Percentiles rank a stretch among this genome's conserved stretches.
Evolutionary conservation across 2,329 filamentous ascomycete species (phyloP).

Genomic region (Alternaria alternata): DNA sequence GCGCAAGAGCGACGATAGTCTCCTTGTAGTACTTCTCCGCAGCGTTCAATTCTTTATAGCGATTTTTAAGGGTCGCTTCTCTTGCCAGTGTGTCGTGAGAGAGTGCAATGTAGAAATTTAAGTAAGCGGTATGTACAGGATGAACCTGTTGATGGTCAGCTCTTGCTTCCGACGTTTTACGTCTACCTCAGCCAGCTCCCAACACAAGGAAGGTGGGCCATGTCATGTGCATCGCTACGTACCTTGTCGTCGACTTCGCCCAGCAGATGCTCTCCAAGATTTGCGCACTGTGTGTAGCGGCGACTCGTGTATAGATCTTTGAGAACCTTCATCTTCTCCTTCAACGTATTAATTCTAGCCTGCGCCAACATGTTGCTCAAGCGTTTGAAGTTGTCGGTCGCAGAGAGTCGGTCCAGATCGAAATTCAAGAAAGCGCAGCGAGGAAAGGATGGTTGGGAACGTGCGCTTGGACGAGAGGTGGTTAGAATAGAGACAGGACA

Average conservation of each 20-base stretch:
- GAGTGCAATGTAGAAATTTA: slow-evolving; percentile 51
- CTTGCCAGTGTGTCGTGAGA: slow-evolving; percentile 50
- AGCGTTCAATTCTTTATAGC: slow-evolving; percentile 40
- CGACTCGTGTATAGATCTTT: slow-evolving; percentile 45
- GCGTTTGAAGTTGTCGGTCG: slow-evolving; percentile 3
- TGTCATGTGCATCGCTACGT: slow-evolving; percentile 4
- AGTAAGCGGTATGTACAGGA: slow-evolving; percentile 44
- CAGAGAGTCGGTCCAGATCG: slow-evolving; percentile 11
- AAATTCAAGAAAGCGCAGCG: slow-evolving; percentile 11
- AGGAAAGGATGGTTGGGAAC: slow-evolving; percentile 3
- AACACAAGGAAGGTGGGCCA: background rate
- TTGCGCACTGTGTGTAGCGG: slow-evolving; percentile 49
- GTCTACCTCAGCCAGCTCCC: background rate
- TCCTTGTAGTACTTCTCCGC: slow-evolving; percentile 48
- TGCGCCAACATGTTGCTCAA: slow-evolving; percentile 25
- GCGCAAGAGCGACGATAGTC: slow-evolving; percentile 36
- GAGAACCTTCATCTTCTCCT: slow-evolving; percentile 36
- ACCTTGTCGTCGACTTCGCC: slow-evolving; percentile 34
- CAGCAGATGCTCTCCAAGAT: slow-evolving; percentile 35
- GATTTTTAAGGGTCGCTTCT: slow-evolving; percentile 43
- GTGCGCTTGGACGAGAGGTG: slow-evolving; percentile 10
- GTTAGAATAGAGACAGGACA: background rate
- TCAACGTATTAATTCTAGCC: slow-evolving; percentile 30
- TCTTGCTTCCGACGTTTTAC: background rate
- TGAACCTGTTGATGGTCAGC: slow-evolving; percentile 36